phyloP scores from a whole-genome alignment of 139 green algal species.

The Chlamydomonas eustigma region DNA sequence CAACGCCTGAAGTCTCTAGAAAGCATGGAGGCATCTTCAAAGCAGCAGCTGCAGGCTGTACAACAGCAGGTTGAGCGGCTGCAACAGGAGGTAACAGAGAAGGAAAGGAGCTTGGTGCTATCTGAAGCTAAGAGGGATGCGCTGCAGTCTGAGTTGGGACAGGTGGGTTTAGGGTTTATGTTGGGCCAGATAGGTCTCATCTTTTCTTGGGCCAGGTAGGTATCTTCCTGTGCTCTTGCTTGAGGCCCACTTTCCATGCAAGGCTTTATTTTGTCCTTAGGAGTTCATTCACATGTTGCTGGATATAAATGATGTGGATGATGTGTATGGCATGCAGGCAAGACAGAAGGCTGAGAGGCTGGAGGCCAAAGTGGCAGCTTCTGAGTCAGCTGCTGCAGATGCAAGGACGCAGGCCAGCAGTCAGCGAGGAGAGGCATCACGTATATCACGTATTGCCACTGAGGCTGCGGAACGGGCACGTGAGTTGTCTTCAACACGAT shows the following conservation, averaged over 20 bases:
- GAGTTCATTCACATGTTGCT: too few relatives aligned
- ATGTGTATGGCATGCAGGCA: too few relatives aligned
- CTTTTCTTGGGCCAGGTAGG: too few relatives aligned
- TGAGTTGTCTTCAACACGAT: not conserved
- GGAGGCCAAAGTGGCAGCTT: not conserved
- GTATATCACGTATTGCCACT: not conserved
- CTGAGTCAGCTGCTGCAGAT: not conserved
- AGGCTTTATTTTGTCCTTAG: too few relatives aligned
- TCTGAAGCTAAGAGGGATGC: not conserved
- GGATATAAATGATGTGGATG: too few relatives aligned
- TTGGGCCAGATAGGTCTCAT: too few relatives aligned
- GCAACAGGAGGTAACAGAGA: constrained; percentile 2
- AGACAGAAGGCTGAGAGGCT: not conserved
- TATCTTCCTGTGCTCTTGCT: too few relatives aligned
- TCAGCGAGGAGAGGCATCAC: not conserved
- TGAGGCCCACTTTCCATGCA: too few relatives aligned
- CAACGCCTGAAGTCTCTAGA: constrained; percentile 2
- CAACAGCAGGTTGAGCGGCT: constrained; percentile 5
- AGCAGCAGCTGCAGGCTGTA: not conserved
- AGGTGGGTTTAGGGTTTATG: too few relatives aligned
- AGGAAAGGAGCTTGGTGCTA: not conserved
- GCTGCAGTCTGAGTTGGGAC: not conserved
- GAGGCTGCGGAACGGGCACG: constrained; percentile 5
- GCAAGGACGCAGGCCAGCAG: not conserved
- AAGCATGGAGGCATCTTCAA: not conserved